Conservation (phyloP, 2,329 filamentous ascomycete genomes). For the Diaporthe aspalathi region DNA sequence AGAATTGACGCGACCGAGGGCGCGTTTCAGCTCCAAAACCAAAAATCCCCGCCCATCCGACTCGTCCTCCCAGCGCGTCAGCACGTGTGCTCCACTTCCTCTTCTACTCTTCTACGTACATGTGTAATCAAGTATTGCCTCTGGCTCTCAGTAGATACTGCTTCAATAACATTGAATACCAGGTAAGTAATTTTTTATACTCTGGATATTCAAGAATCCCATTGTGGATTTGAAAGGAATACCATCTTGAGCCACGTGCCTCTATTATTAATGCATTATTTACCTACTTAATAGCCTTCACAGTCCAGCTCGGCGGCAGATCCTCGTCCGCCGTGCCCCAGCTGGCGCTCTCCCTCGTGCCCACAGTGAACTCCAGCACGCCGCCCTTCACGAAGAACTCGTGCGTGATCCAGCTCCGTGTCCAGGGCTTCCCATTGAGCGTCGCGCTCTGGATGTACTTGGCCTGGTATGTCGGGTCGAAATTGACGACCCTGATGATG, state of each 20-base stretch:
- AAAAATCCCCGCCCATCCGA: background rate
- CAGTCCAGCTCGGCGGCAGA: conserved; percentile 41
- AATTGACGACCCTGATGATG: conserved; percentile 67
- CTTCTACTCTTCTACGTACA: too few relatives aligned
- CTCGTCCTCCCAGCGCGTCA: background rate
- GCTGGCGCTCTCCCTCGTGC: conserved; percentile 60
- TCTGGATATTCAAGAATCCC: too few relatives aligned
- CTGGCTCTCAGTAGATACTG: too few relatives aligned
- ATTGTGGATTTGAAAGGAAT: too few relatives aligned
- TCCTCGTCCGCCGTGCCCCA: conserved; percentile 65
- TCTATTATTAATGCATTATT: background rate
- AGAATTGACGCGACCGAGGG: conserved; percentile 20
- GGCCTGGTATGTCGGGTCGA: conserved; percentile 63
- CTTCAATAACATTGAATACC: too few relatives aligned
- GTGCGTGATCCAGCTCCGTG: conserved; percentile 72
- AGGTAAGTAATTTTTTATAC: too few relatives aligned
- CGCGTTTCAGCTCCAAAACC: conserved; percentile 12
- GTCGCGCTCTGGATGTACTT: conserved; percentile 72
- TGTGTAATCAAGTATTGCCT: too few relatives aligned
- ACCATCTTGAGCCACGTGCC: background rate
- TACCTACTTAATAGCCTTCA: conserved; percentile 17
- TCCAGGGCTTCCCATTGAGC: conserved; percentile 67
- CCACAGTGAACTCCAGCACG: conserved; percentile 68
- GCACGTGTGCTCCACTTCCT: conserved; percentile 6
- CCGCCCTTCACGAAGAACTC: conserved; percentile 72